Percentiles rank a stretch among this genome's conserved stretches.
Evolutionary conservation across 257 asterid genomes (phyloP).

Genomic region (Ocimum tenuiflorum): DNA sequence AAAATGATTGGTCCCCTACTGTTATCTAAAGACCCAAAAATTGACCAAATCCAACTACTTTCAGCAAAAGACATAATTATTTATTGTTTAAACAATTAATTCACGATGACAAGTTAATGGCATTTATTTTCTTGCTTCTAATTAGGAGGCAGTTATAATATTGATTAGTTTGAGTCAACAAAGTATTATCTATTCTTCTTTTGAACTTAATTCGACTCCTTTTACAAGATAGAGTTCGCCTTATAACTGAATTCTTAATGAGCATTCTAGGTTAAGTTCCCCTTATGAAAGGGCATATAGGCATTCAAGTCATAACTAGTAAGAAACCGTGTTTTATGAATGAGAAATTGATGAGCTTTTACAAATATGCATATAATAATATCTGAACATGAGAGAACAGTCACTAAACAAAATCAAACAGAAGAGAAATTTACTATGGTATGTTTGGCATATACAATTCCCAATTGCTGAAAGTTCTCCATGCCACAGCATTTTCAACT

Average conservation of each 20-base stretch:
- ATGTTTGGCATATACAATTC: not conserved
- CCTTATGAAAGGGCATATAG: not conserved
- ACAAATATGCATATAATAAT: not conserved
- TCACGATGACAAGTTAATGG: not conserved
- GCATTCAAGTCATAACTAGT: not conserved
- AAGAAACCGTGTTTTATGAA: not conserved
- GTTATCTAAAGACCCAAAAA: not conserved
- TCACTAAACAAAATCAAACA: not conserved
- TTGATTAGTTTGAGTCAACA: not conserved
- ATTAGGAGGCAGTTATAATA: not conserved
- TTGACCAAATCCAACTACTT: slow-evolving; percentile 3
- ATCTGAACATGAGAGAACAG: not conserved
- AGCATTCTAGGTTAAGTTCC: not conserved
- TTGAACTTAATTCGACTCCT: not conserved
- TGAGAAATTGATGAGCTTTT: not conserved
- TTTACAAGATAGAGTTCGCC: not conserved
- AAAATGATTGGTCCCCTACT: not conserved
- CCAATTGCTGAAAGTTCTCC: not conserved
- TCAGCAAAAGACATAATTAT: not conserved
- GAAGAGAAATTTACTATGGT: not conserved
- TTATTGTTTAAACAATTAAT: not conserved
- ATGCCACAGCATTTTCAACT: not conserved
- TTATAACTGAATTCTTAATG: not conserved
- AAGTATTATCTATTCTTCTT: not conserved
- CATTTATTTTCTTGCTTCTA: not conserved